Percentiles rank a stretch among this genome's conserved stretches.
Evolutionary conservation across 805 yeast species (phyloP).

Genomic region (Candida multigemmis): DNA sequence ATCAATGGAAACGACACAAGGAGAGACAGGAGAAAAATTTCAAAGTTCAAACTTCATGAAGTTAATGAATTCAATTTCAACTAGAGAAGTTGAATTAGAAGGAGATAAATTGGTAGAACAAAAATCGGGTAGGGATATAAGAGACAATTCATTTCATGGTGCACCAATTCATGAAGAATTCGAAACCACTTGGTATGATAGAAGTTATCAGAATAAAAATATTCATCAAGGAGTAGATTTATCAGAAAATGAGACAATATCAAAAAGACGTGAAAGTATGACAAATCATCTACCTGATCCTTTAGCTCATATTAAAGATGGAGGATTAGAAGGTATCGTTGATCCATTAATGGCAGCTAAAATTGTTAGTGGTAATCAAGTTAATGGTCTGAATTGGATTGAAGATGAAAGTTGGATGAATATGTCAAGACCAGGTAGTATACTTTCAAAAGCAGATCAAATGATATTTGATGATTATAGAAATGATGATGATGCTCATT

Average conservation of each 20-base stretch:
- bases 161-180: too few species aligned
- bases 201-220: too few species aligned
- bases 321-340: slow-evolving; percentile 18
- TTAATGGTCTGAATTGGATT: slow-evolving; percentile 23
- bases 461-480: slow-evolving; percentile 34
- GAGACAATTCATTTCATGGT: slow-evolving; percentile 6
- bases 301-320: slow-evolving; percentile 32
- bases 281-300: slow-evolving; percentile 31
- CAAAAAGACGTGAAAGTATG: slow-evolving; percentile 1
- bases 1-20: slow-evolving; percentile 12
- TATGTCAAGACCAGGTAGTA: slow-evolving; percentile 5
- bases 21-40: slow-evolving; percentile 20
- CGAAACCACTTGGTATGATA: too few species aligned
- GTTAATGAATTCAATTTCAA: slow-evolving; percentile 29
- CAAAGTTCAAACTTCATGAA: slow-evolving; percentile 27
- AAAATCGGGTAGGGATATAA: slow-evolving; percentile 25
- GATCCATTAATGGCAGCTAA: slow-evolving; percentile 31
- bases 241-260: too few species aligned
- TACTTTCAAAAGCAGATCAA: slow-evolving; percentile 22
- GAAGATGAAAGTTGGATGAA: slow-evolving; percentile 15
- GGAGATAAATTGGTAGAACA: slow-evolving; percentile 29
- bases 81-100: slow-evolving; percentile 27
- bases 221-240: too few species aligned
- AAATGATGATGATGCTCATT: slow-evolving; percentile 25
- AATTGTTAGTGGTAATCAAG: slow-evolving; percentile 32